Percentiles rank a stretch among this genome's conserved stretches.
These are phyloP conservation scores for Trichoderma orchidacearum DNA, from an alignment of 495 filamentous ascomycete species.

Conservation along the genomic window DNA sequence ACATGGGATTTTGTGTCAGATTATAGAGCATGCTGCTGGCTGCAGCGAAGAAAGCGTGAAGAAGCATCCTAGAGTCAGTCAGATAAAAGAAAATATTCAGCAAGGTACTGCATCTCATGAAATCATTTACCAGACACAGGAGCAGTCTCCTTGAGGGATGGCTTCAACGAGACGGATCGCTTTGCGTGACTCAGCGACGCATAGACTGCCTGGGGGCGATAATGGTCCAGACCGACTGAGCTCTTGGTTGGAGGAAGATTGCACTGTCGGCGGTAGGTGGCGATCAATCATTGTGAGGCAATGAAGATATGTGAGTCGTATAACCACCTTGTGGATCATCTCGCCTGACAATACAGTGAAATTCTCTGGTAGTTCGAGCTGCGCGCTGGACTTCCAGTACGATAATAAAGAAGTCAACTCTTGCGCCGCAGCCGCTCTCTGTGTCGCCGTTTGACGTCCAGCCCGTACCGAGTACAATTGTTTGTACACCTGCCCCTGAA, in stretches of 20 bases:
- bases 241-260: neutral
- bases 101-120: neutral
- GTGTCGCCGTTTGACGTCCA: neutral
- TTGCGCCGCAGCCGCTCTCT: constrained; percentile 3
- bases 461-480: constrained; percentile 6
- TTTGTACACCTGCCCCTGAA: constrained; percentile 8
- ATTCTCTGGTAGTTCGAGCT: constrained; percentile 1
- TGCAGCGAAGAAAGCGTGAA: constrained; percentile 2
- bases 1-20: neutral
- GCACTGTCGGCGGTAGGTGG: neutral
- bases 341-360: neutral
- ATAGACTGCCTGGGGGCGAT: neutral
- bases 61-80: neutral
- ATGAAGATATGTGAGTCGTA: neutral
- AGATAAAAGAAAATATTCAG: neutral
- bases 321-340: constrained; percentile 1
- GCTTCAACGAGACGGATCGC: constrained; percentile 1
- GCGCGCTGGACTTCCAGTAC: constrained; percentile 4
- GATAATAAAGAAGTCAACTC: constrained; percentile 4
- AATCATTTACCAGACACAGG: constrained; percentile 1
- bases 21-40: neutral
- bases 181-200: neutral
- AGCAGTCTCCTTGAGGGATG: neutral
- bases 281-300: constrained; percentile 2
- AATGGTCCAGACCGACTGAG: neutral